phyloP scores from a whole-genome alignment of 2,329 filamentous ascomycete genomes.

The Apiospora arundinis region DNA sequence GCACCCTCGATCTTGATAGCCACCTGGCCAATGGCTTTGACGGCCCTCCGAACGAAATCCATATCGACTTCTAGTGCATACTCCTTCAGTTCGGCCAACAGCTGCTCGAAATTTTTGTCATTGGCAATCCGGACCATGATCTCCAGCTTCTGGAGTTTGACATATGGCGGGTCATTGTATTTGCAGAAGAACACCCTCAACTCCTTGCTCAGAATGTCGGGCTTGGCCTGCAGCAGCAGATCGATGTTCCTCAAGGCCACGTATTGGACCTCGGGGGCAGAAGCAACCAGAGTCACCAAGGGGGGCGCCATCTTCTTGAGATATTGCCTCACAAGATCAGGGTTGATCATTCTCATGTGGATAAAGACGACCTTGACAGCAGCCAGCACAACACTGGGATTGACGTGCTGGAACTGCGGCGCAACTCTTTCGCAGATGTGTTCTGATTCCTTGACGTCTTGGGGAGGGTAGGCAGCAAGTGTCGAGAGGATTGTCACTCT shows the following conservation, averaged over 20 bases:
- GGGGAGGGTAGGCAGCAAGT: conserved; percentile 83
- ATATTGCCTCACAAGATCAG: conserved; percentile 82
- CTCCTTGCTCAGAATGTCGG: conserved; percentile 96
- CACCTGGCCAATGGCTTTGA: conserved; percentile 96
- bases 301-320: conserved; percentile 99
- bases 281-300: conserved; percentile 92
- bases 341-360: conserved; percentile 86
- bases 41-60: conserved; percentile 94
- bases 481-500: conserved; percentile 91
- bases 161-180: conserved; percentile 97
- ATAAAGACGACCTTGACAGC: conserved; percentile 97
- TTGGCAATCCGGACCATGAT: conserved; percentile 99
- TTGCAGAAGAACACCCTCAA: conserved; percentile 99
- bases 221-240: conserved; percentile 91
- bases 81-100: conserved; percentile 93
- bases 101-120: conserved; percentile 93
- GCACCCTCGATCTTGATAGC: conserved; percentile 98
- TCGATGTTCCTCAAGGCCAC: conserved; percentile 97
- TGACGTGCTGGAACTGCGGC: conserved; percentile 98
- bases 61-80: conserved; percentile 98
- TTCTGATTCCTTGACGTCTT: conserved; percentile 94
- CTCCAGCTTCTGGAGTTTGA: conserved; percentile 96
- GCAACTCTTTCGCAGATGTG: conserved; percentile 97
- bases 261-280: conserved; percentile 96
- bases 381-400: conserved; percentile 94